Evolutionary conservation across 106 monocot species (phyloP).

Genomic region (Apostasia shenzhenica): DNA sequence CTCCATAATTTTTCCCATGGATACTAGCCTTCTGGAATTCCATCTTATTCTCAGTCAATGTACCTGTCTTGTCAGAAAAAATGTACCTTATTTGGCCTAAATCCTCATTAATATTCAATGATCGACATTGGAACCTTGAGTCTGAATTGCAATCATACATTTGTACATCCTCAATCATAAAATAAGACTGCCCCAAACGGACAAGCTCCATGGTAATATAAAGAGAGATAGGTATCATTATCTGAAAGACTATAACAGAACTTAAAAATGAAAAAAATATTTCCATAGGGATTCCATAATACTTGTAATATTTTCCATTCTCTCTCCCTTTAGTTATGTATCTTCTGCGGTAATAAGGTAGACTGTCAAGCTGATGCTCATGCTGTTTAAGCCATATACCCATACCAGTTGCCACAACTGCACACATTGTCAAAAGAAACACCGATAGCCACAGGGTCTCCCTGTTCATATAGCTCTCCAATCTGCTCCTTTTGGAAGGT

Average conservation of each 20-base stretch:
- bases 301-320: slow-evolving; percentile 75
- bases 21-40: slow-evolving; percentile 81
- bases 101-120: slow-evolving; percentile 98
- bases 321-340: slow-evolving; percentile 52
- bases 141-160: slow-evolving; percentile 86
- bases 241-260: slow-evolving; percentile 92
- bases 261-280: slow-evolving; percentile 95
- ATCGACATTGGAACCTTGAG: slow-evolving; percentile 96
- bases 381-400: slow-evolving; percentile 75
- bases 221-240: slow-evolving; percentile 99
- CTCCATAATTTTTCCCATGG: slow-evolving; percentile 90
- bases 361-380: slow-evolving; percentile 53
- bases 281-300: slow-evolving; percentile 83
- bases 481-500: slow-evolving; percentile 88
- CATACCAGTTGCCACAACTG: slow-evolving; percentile 92
- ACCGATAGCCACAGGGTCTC: slow-evolving; percentile 92
- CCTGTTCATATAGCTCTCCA: slow-evolving; percentile 97
- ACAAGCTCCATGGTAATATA: slow-evolving; percentile 98
- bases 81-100: slow-evolving; percentile 91
- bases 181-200: slow-evolving; percentile 92
- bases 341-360: slow-evolving; percentile 84
- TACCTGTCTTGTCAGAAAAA: slow-evolving; percentile 98
- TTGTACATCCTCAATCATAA: slow-evolving; percentile 86
- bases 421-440: slow-evolving; percentile 83
- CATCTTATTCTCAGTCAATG: slow-evolving; percentile 97